A percentile compares a stretch with the other conserved stretches of the same genome.
phyloP scores from a whole-genome alignment of 2,329 filamentous ascomycete species.

The Zelopaecilomyces penicillatus region DNA sequence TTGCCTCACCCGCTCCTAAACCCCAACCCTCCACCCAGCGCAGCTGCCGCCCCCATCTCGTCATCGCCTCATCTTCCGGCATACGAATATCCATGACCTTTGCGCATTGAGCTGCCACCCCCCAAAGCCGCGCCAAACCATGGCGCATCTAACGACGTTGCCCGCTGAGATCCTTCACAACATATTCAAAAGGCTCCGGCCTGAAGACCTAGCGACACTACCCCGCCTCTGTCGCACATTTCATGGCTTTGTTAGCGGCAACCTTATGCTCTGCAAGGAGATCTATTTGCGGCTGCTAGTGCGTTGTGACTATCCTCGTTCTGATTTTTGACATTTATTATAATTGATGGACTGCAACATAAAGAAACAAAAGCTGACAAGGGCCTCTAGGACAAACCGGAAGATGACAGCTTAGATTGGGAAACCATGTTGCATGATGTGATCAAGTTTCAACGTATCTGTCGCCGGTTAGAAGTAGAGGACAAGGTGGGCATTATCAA shows the following conservation, averaged over 20 bases:
- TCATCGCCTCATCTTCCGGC: no score
- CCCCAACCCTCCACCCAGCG: no score
- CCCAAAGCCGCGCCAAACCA: constrained; percentile 2
- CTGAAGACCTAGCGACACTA: constrained; percentile 46
- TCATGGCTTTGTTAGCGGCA: constrained; percentile 45
- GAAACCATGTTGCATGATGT: constrained; percentile 35
- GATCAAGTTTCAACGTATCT: constrained; percentile 36
- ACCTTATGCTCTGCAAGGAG: constrained; percentile 51
- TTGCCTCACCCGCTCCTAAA: no score
- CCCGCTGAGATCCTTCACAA: constrained; percentile 56
- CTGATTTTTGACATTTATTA: background rate
- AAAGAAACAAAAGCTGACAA: background rate
- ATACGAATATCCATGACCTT: no score
- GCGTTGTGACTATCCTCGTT: constrained; percentile 11
- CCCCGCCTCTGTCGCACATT: constrained; percentile 45
- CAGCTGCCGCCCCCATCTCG: no score
- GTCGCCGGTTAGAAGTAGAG: constrained; percentile 20
- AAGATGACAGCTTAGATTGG: constrained; percentile 31
- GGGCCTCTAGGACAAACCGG: constrained; percentile 15
- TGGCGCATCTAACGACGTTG: constrained; percentile 25
- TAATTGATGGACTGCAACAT: no score
- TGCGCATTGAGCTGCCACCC: no score
- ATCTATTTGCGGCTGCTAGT: constrained; percentile 54
- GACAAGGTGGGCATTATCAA: constrained; percentile 29
- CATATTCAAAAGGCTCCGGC: constrained; percentile 48